These are phyloP conservation scores for Carex myosuroides DNA, from an alignment of 176 grass and related monocot species.

Conservation along the genomic window DNA sequence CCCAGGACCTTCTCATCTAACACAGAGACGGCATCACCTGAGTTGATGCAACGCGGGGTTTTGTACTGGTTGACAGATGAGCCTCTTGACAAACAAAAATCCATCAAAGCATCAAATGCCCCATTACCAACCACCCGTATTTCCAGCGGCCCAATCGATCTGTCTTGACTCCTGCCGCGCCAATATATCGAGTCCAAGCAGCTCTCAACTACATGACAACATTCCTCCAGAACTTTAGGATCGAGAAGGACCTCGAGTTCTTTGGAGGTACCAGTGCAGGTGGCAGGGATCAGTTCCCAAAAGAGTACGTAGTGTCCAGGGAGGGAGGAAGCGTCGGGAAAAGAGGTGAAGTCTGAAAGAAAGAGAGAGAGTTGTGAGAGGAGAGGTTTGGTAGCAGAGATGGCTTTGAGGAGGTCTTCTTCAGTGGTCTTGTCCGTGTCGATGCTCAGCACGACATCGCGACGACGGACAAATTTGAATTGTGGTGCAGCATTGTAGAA, in stretches of 20 bases:
- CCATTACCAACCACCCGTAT: constrained; percentile 46
- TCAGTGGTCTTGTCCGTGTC: too few species aligned
- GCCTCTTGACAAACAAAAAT: constrained; percentile 55
- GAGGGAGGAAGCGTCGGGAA: too few species aligned
- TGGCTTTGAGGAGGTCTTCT: too few species aligned
- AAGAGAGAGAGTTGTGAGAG: too few species aligned
- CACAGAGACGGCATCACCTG: constrained; percentile 40
- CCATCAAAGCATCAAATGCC: constrained; percentile 76
- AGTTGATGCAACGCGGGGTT: constrained; percentile 72
- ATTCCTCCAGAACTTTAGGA: constrained; percentile 21
- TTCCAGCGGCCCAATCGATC: constrained; percentile 57
- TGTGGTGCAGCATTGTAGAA: too few species aligned
- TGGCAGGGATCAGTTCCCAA: neutral
- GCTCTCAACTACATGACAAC: constrained; percentile 51
- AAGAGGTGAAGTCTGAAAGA: too few species aligned
- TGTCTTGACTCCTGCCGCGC: constrained; percentile 45
- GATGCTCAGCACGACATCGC: too few species aligned
- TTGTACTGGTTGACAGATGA: constrained; percentile 90
- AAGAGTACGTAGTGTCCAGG: too few species aligned
- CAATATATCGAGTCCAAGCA: constrained; percentile 52
- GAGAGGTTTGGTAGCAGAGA: too few species aligned
- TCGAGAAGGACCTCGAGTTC: neutral
- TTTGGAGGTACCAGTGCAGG: neutral
- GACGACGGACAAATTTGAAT: too few species aligned
- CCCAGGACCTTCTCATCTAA: constrained; percentile 38